These are phyloP conservation scores for Senecio squalidus DNA, from an alignment of 140 eudicot species.

Conservation along the genomic window DNA sequence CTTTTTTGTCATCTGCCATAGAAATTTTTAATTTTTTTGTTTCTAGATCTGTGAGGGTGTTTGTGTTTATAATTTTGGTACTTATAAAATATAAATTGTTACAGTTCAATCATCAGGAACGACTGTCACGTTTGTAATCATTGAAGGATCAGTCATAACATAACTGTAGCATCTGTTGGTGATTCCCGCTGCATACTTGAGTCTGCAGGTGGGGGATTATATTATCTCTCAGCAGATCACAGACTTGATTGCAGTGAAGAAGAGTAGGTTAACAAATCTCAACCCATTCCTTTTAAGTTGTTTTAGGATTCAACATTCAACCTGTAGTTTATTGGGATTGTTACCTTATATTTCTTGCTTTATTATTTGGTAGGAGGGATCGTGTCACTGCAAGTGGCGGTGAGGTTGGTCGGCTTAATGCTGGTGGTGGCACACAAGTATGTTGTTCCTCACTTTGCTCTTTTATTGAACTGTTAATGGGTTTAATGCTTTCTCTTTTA, in stretches of 20 bases:
- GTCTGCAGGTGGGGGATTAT: slow-evolving; percentile 82
- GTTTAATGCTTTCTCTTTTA: neutral
- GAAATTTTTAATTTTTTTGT: too few species aligned
- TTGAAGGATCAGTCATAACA: slow-evolving; percentile 90
- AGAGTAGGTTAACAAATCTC: slow-evolving; percentile 54
- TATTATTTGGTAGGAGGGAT: slow-evolving; percentile 51
- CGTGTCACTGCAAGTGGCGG: slow-evolving; percentile 95
- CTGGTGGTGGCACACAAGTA: slow-evolving; percentile 97
- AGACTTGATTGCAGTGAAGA: slow-evolving; percentile 89
- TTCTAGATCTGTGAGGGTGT: too few species aligned
- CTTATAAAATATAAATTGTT: slow-evolving; percentile 17
- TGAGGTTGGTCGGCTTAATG: too few species aligned
- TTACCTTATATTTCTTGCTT: slow-evolving; percentile 3
- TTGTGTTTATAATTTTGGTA: slow-evolving; percentile 1
- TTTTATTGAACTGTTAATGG: neutral
- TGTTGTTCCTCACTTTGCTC: neutral
- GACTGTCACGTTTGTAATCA: slow-evolving; percentile 84
- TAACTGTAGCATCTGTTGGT: slow-evolving; percentile 95
- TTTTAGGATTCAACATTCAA: slow-evolving; percentile 3
- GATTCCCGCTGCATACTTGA: slow-evolving; percentile 98
- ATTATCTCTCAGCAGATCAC: slow-evolving; percentile 90
- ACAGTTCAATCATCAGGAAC: slow-evolving; percentile 88
- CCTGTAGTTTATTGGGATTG: neutral
- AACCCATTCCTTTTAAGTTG: neutral
- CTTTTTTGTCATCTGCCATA: too few species aligned